phyloP scores from a whole-genome alignment of 2,329 filamentous ascomycete genomes.

The Periconia digitata region DNA sequence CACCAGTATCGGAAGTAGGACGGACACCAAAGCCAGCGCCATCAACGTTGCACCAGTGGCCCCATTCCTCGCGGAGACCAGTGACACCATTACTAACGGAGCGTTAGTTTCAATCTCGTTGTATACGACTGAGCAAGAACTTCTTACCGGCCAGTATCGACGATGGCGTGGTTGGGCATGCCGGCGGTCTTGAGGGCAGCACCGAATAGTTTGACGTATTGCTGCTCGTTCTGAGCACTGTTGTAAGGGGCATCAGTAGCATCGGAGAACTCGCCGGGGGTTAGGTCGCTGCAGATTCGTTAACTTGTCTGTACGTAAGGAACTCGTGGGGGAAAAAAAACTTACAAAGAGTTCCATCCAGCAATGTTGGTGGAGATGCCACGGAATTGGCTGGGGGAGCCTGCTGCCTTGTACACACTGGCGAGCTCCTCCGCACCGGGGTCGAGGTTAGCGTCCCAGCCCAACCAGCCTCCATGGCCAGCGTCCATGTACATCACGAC shows the following conservation, averaged over 20 bases:
- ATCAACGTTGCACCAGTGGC: constrained; percentile 67
- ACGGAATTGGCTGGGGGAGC: constrained; percentile 49
- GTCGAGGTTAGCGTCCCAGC: constrained; percentile 60
- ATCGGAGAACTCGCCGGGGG: neutral
- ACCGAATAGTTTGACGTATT: constrained; percentile 53
- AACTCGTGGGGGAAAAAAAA: constrained; percentile 37
- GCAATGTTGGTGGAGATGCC: constrained; percentile 58
- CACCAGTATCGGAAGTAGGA: constrained; percentile 60
- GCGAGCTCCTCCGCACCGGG: constrained; percentile 45
- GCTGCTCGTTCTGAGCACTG: constrained; percentile 54
- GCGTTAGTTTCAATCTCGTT: neutral
- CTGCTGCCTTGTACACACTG: constrained; percentile 41
- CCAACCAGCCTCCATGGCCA: constrained; percentile 64
- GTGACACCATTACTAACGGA: neutral
- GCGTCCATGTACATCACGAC: constrained; percentile 65
- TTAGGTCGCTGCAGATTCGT: neutral
- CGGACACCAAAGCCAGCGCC: constrained; percentile 64
- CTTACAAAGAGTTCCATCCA: constrained; percentile 59
- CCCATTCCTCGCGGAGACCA: constrained; percentile 48
- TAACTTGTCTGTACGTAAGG: constrained; percentile 8
- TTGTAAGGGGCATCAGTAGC: constrained; percentile 45
- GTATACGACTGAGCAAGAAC: too few species aligned
- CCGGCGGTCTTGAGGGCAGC: constrained; percentile 50
- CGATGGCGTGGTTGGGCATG: constrained; percentile 57
- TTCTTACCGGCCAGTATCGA: constrained; percentile 56